Evolutionary conservation across 2,329 filamentous ascomycete species (phyloP).

Genomic region (Fragosphaeria purpurea): DNA sequence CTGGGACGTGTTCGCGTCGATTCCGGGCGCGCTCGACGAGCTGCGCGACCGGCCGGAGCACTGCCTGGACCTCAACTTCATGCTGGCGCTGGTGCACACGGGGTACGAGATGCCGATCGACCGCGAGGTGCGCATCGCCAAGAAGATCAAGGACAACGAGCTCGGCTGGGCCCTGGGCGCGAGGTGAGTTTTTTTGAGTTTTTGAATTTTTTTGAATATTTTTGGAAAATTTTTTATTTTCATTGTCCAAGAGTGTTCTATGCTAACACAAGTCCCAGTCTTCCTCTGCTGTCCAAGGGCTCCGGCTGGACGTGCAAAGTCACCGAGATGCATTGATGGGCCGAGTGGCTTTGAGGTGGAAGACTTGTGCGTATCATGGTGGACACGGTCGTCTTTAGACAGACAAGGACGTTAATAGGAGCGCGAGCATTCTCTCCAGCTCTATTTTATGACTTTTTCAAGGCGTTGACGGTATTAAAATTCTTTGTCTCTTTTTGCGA

Average conservation of each 20-base stretch:
- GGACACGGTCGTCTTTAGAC: background rate
- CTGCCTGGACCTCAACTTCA: slow-evolving; percentile 94
- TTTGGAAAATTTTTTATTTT: background rate
- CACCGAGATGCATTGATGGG: slow-evolving; percentile 52
- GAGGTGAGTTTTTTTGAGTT: slow-evolving; percentile 51
- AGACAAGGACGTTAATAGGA: too few relatives aligned
- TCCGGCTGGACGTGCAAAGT: slow-evolving; percentile 90
- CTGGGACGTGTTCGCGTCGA: slow-evolving; percentile 72
- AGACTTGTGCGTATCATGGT: background rate
- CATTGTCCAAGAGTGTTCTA: background rate
- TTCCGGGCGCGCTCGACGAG: slow-evolving; percentile 72
- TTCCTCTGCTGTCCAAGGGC: slow-evolving; percentile 69
- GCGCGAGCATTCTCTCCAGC: too few relatives aligned
- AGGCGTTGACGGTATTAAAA: too few relatives aligned
- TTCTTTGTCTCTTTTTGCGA: too few relatives aligned
- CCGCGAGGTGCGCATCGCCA: slow-evolving; percentile 92
- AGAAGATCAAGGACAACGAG: slow-evolving; percentile 97
- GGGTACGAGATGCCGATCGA: slow-evolving; percentile 98
- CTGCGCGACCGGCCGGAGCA: slow-evolving; percentile 75
- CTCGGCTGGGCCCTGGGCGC: slow-evolving; percentile 96
- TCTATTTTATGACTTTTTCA: too few relatives aligned
- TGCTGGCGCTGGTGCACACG: slow-evolving; percentile 83
- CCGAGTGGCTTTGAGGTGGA: background rate
- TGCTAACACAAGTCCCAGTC: slow-evolving; percentile 36
- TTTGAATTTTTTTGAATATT: background rate